A percentile compares a stretch with the other conserved stretches of the same genome.
Evolutionary conservation across 306 rosid species (phyloP).

Genomic region (Fragaria nilgerrensis): DNA sequence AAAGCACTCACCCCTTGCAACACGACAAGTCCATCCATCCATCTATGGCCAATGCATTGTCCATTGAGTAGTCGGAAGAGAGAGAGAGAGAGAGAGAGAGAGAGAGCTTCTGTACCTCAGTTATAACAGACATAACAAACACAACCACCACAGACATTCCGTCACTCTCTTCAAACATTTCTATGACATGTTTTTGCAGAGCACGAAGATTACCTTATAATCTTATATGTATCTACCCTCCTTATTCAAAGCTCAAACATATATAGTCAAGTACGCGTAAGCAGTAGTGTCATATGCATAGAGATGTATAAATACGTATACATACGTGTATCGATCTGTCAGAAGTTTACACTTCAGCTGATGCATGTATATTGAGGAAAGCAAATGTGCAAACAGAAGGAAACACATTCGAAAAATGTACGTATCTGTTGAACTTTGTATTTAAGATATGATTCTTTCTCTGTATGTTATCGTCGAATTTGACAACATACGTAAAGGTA

Average conservation of each 20-base stretch:
- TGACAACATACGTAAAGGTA: background rate
- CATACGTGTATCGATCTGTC: background rate
- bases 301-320: background rate
- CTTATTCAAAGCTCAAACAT: background rate
- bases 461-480: background rate
- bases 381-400: background rate
- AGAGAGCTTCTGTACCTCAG: background rate
- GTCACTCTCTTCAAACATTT: background rate
- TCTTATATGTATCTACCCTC: background rate
- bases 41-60: constrained; percentile 1
- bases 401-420: background rate
- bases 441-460: background rate
- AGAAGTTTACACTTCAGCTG: background rate
- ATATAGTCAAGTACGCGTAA: background rate
- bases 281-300: background rate
- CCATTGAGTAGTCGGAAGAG: constrained; percentile 28
- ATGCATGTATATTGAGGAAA: background rate
- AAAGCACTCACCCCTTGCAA: constrained; percentile 26
- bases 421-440: background rate
- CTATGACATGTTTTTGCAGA: background rate
- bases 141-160: background rate
- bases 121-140: background rate
- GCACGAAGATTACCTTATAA: background rate
- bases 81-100: background rate
- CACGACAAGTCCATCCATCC: constrained; percentile 18